Conservation (phyloP, 805 yeast species). For the Allodekkera sacchari region DNA sequence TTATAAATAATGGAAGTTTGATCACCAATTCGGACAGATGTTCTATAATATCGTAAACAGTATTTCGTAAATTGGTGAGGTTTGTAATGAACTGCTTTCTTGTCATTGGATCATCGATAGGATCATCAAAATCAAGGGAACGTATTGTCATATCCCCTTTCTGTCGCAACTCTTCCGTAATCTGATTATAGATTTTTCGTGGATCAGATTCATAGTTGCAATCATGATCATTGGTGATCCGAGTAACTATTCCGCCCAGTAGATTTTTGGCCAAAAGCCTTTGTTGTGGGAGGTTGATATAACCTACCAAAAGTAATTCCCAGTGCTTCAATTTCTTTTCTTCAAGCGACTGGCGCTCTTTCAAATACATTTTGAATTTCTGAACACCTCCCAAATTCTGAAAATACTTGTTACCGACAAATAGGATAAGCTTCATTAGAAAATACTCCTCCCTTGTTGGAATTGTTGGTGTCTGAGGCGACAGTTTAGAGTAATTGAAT, state of each 20-base stretch:
- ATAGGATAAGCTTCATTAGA: conserved; percentile 48
- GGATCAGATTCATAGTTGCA: conserved; percentile 81
- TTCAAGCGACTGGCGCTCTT: conserved; percentile 14
- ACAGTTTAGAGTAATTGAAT: conserved; percentile 18
- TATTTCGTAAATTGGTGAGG: conserved; percentile 66
- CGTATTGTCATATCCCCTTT: conserved; percentile 14
- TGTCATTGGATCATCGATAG: conserved; percentile 75
- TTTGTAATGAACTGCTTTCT: conserved; percentile 63
- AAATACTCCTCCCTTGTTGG: conserved; percentile 66
- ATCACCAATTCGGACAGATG: conserved; percentile 34
- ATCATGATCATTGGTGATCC: conserved; percentile 37
- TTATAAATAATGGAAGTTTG: conserved; percentile 46
- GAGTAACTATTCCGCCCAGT: conserved; percentile 30
- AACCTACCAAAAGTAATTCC: conserved; percentile 35
- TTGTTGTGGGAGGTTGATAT: conserved; percentile 41
- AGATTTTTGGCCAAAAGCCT: conserved; percentile 34
- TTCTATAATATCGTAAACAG: conserved; percentile 52
- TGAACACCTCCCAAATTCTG: conserved; percentile 13
- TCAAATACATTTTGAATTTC: conserved; percentile 19
- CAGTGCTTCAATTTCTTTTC: conserved; percentile 25
- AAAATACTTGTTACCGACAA: conserved; percentile 35
- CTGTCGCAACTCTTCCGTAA: conserved; percentile 30
- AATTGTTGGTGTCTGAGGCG: conserved; percentile 10
- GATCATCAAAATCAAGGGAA: conserved; percentile 36
- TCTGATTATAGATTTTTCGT: conserved; percentile 35